Evolutionary conservation across 768 basidiomycete genomes (phyloP).

Genomic region (Tephrocybe rancida): DNA sequence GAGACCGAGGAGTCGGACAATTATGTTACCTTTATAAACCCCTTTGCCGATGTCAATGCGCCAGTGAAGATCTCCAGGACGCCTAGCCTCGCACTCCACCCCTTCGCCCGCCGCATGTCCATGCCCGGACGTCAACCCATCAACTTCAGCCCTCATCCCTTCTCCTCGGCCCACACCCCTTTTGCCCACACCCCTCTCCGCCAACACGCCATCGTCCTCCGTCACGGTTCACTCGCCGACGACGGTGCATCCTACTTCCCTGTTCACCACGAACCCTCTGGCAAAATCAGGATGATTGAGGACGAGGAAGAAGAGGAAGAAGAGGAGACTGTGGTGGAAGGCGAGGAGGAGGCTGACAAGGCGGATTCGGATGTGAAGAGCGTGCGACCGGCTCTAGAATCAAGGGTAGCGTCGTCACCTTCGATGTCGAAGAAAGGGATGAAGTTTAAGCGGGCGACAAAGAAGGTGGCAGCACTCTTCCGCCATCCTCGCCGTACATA

Average conservation of each 20-base stretch:
- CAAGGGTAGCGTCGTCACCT: not conserved
- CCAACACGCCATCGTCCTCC: not conserved
- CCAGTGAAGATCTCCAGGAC: slow-evolving; percentile 3
- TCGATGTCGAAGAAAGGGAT: not conserved
- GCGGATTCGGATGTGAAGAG: not conserved
- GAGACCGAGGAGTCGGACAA: not conserved
- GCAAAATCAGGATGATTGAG: not conserved
- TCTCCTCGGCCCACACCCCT: not conserved
- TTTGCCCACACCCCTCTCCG: not conserved
- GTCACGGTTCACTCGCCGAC: not conserved
- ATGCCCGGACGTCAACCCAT: not conserved
- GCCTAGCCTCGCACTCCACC: slow-evolving; percentile 5
- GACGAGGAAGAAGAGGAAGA: not conserved
- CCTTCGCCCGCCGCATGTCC: slow-evolving; percentile 12
- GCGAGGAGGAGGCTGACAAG: not conserved
- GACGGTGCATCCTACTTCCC: slow-evolving; percentile 8
- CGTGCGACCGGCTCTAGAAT: not conserved
- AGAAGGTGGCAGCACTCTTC: not conserved
- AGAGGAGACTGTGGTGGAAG: not conserved
- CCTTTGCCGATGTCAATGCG: slow-evolving; percentile 2
- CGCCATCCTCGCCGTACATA: not conserved
- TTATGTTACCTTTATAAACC: not conserved
- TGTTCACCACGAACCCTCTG: slow-evolving; percentile 1
- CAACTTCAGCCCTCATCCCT: not conserved
- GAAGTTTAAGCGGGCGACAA: not conserved